Percentiles rank a stretch among this genome's conserved stretches.
phyloP scores from a whole-genome alignment of 2,329 filamentous ascomycete species.

The Rachicladosporium sp. region DNA sequence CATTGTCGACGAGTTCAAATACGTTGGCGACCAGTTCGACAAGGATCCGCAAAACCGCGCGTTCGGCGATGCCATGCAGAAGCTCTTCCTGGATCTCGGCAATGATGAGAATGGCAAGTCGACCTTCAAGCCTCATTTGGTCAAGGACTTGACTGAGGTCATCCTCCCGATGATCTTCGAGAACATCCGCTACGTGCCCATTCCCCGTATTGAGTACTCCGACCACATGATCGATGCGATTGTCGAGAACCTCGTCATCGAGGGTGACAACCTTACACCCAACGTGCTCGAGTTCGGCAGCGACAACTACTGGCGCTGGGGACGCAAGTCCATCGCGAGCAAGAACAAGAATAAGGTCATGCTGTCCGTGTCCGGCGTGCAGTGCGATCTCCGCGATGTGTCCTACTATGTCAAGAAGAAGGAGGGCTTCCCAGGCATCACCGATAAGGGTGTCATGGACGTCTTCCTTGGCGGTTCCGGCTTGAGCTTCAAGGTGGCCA shows the following conservation, averaged over 20 bases:
- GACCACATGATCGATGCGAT: conserved; percentile 76
- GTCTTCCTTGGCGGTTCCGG: conserved; percentile 78
- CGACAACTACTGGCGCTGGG: conserved; percentile 92
- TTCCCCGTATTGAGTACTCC: conserved; percentile 86
- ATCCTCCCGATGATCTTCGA: conserved; percentile 76
- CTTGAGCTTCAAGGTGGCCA: conserved; percentile 81
- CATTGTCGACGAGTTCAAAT: conserved; percentile 80
- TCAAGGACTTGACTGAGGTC: conserved; percentile 79
- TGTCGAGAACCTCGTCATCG: conserved; percentile 87
- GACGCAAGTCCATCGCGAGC: conserved; percentile 73
- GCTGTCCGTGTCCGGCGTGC: conserved; percentile 75
- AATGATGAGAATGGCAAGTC: conserved; percentile 74
- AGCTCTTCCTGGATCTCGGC: conserved; percentile 82
- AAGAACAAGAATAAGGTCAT: conserved; percentile 76
- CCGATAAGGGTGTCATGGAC: conserved; percentile 78
- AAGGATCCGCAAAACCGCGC: conserved; percentile 74
- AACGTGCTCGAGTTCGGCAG: conserved; percentile 79
- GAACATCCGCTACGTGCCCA: conserved; percentile 76
- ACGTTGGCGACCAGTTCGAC: conserved; percentile 79
- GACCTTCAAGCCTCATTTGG: conserved; percentile 79
- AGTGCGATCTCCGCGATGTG: conserved; percentile 81
- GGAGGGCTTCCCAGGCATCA: conserved; percentile 78
- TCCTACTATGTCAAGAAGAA: conserved; percentile 94
- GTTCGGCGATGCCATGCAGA: conserved; percentile 64
- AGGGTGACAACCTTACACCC: conserved; percentile 93